Base-by-base conservation (phyloP, 1,284 basidiomycete genomes). In the Thelephora terrestris region DNA sequence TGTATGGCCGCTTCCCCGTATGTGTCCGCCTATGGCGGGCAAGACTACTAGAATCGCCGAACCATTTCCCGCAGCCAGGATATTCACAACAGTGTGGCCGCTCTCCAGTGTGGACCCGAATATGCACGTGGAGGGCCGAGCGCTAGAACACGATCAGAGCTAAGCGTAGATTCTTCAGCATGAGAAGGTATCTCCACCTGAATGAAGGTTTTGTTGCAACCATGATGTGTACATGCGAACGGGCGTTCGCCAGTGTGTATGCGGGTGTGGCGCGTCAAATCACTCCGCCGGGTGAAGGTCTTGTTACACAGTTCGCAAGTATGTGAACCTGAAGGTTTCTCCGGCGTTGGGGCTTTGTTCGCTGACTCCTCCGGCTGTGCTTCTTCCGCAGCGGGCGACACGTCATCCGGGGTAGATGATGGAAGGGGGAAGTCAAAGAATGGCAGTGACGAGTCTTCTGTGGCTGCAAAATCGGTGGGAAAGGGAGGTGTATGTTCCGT, bases 211-310 rank as follows among this genome's bases (percentile, higher is more conserved):
- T 90, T 91, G 43, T 85, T 85, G 52, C 87, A 91, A 27, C 78
- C 81, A 17, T 68, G 64, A 57, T 86, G 75, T 29, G 70, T 69
- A 54, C 85, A 89, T 16, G 78, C 66, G 62, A 86, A 92, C 2
- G 90, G 90, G 45, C 89, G 78, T 63, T 93, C 90, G 25, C 90
- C 91, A 0, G 90, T 91, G 60, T 93, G 90, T 67, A 91, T 91
- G 46, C 88, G 78, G 71, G 80, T 83, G 61, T 93, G 89, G 37
- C 87, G 78, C 36, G 75, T 72, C 45, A 89, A 69, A 59, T 90
- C 86, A 58, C 85, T 88, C 50, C 78, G 74, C 34, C 86, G 76
- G 35, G 79, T 81, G 61, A 90, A 90, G 5, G 77, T 70, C 66
- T 90, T 90, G 53, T 71, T 70, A 57, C 86, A 90, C 45, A 79